A percentile compares a stretch with the other conserved stretches of the same genome.
Conservation (phyloP, 768 basidiomycete species). For the Coprinopsis cinerea region DNA sequence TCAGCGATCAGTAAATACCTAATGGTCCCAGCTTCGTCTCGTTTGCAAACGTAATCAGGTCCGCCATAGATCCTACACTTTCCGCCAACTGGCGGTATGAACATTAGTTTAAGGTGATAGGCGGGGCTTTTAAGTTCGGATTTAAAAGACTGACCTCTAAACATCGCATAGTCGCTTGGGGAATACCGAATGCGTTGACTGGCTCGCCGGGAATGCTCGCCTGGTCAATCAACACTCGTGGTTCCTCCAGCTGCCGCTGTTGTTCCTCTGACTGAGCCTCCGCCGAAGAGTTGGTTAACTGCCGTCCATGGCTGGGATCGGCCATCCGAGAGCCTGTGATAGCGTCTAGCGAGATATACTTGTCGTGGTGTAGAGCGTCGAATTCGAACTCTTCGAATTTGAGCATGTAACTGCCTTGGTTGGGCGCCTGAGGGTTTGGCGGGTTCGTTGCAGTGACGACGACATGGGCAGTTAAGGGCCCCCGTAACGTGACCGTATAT, state of each 20-base stretch:
- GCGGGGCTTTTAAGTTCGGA: background rate
- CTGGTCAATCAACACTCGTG: conserved; percentile 49
- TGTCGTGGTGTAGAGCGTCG: conserved; percentile 68
- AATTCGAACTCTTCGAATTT: conserved; percentile 74
- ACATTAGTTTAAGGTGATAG: conserved; percentile 9
- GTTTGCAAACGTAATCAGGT: conserved; percentile 62
- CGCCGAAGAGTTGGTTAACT: too few species aligned
- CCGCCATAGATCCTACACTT: conserved; percentile 75
- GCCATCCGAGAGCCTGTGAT: conserved; percentile 45
- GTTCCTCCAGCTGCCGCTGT: conserved; percentile 63
- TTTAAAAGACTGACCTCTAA: conserved; percentile 50
- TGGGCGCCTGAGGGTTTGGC: conserved; percentile 18
- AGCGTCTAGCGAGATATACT: conserved; percentile 62
- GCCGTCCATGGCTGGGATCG: too few species aligned
- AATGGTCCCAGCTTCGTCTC: conserved; percentile 53
- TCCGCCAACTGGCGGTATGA: conserved; percentile 56
- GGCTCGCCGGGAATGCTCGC: conserved; percentile 76
- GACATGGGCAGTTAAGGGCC: conserved; percentile 67
- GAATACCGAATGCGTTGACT: conserved; percentile 84
- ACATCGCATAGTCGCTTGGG: conserved; percentile 86
- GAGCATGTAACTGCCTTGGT: conserved; percentile 30
- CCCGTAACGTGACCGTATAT: conserved; percentile 70
- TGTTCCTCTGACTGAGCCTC: conserved; percentile 30
- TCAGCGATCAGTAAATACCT: conserved; percentile 41
- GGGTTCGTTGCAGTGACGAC: conserved; percentile 29